These are phyloP conservation scores for Cytospora piceae DNA, from an alignment of 2,329 filamentous ascomycete species.

Conservation along the genomic window DNA sequence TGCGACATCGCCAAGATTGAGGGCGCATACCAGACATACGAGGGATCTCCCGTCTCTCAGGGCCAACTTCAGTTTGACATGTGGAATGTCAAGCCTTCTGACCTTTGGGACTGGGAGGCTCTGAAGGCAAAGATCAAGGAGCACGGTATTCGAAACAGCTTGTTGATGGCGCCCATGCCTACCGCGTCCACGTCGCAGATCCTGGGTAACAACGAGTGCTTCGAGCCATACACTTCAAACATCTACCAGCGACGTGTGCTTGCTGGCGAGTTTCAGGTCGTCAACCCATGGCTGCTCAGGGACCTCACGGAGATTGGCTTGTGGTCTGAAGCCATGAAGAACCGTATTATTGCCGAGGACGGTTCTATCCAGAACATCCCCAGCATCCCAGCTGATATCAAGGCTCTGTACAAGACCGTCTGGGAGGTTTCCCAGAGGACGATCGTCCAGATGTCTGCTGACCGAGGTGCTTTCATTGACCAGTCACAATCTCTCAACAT, in stretches of 20 bases:
- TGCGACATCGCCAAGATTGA: conserved; percentile 81
- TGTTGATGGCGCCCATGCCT: conserved; percentile 96
- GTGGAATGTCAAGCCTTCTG: conserved; percentile 92
- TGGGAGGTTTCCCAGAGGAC: conserved; percentile 98
- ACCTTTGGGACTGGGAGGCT: conserved; percentile 93
- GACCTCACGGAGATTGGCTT: conserved; percentile 97
- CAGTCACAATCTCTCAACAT: conserved; percentile 99
- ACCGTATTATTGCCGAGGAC: conserved; percentile 96
- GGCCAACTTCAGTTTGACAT: conserved; percentile 98
- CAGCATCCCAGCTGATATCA: conserved; percentile 94
- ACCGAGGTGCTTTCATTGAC: conserved; percentile 97
- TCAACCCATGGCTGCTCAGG: conserved; percentile 98
- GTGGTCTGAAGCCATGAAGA: conserved; percentile 99
- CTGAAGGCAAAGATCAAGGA: conserved; percentile 91
- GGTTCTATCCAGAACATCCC: conserved; percentile 96
- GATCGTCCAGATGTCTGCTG: conserved; percentile 96
- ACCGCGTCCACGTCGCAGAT: conserved; percentile 98
- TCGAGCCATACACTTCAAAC: conserved; percentile 99
- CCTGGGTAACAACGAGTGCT: conserved; percentile 98
- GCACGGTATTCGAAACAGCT: conserved; percentile 91
- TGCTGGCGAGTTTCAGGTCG: conserved; percentile 98
- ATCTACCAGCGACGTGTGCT: conserved; percentile 98
- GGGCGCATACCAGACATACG: conserved; percentile 86
- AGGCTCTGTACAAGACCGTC: conserved; percentile 98
- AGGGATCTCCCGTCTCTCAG: conserved; percentile 91